Base-by-base conservation (phyloP, 306 rosid genomes). In the Trifolium dubium region DNA sequence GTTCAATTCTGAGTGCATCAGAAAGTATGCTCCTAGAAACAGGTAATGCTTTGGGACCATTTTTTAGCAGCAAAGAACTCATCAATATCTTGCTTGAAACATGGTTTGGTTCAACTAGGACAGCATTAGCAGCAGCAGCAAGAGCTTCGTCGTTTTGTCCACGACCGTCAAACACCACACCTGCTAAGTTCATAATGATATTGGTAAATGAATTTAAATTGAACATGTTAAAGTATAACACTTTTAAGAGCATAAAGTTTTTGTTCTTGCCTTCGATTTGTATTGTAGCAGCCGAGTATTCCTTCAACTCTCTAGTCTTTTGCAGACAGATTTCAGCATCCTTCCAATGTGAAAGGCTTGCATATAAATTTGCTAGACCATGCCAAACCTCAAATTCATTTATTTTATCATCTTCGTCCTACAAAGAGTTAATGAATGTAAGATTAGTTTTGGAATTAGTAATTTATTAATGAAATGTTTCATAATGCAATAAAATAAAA, bases 311-410 rank as follows among this genome's bases (percentile, higher is more conserved):
- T 68, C 78, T 83, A 72, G 92, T 96, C 83, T 92, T 94, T 19
- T 85, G 86, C 88, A 94, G 80, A 82, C 99, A 94, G 72, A 90
- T 79, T 84, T 89, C 97, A 44, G 90, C 97, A 78, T 94, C 99
- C 75, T 85, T 89, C 97, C 96, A 94, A 71, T 86, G 89, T 47
- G 96, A 89, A 79, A 94, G 96, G 77, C 93, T 94, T 54, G 96
- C 83, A 78, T 94, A 94, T 66, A 94, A 83, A 80, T 82, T 83
- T 78, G 97, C 92, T 66, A 94, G 85, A 76, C 95, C 99, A 68
- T 92, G 92, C 99, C 99, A 94, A 79, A 94, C 91, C 37, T 94
- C 97, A 82, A 85, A 80, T 67, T 92, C 99, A 35, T 80, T 62
- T 78, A 90, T 83, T 69, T 80, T 87, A 72, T 88, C 87, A 59